Percentiles rank a stretch among this genome's conserved stretches.
Evolutionary conservation across 352 stramenopile genomes (phyloP).

Genomic region (Globisporangium heterothallicum): DNA sequence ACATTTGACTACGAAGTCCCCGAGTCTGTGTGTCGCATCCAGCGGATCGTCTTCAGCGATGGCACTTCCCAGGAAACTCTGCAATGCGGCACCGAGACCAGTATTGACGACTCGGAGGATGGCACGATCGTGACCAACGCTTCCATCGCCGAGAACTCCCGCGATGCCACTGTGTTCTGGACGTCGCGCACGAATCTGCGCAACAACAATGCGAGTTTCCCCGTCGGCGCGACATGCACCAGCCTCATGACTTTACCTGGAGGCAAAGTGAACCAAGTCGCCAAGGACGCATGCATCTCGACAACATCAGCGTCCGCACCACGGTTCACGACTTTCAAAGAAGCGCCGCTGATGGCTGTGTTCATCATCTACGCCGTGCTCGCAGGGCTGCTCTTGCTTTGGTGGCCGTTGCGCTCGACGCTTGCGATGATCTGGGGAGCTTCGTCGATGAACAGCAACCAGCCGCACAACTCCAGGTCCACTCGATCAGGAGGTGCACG

Average conservation of each 20-base stretch:
- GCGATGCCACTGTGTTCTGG: constrained; percentile 32
- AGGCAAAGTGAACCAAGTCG: constrained; percentile 1
- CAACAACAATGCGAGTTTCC: constrained; percentile 52
- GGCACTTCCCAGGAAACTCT: constrained; percentile 7
- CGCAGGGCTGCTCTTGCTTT: constrained; percentile 7
- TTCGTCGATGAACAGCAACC: constrained; percentile 1
- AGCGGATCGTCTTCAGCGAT: constrained; percentile 5
- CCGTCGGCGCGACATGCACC: constrained; percentile 31
- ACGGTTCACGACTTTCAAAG: constrained; percentile 11
- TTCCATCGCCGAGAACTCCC: background rate
- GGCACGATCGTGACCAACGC: constrained; percentile 9
- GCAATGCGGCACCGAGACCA: constrained; percentile 10
- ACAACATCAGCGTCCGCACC: background rate
- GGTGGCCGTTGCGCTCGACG: constrained; percentile 9
- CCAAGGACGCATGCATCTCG: constrained; percentile 10
- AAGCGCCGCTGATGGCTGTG: constrained; percentile 11
- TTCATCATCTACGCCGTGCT: constrained; percentile 12
- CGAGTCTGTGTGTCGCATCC: constrained; percentile 13
- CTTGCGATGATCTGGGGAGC: constrained; percentile 9
- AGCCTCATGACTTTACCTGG: constrained; percentile 11
- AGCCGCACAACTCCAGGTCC: background rate
- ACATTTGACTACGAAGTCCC: constrained; percentile 9
- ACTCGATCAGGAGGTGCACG: background rate
- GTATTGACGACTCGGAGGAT: constrained; percentile 5
- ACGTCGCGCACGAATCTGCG: constrained; percentile 28